Evolutionary conservation across 805 yeast species (phyloP).

Genomic region (Kazachstania africana): DNA sequence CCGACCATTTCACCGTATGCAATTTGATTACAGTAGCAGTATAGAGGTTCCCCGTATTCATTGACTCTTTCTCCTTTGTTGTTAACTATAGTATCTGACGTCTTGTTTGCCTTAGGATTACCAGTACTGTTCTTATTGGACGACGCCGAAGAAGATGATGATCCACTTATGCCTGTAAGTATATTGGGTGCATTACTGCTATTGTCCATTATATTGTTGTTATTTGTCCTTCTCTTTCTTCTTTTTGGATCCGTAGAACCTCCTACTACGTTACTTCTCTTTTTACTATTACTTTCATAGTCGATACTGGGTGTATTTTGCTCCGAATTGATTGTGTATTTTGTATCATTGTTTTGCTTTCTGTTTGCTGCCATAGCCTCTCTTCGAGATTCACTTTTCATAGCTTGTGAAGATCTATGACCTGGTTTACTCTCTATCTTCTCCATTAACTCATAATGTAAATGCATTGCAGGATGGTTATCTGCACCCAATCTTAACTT

Average conservation of each 20-base stretch:
- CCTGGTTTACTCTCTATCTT: constrained; percentile 17
- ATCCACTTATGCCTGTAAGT: neutral
- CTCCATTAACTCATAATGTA: constrained; percentile 27
- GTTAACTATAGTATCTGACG: constrained; percentile 1
- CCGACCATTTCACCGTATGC: constrained; percentile 99
- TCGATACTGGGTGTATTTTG: constrained; percentile 5
- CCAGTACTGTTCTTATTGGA: neutral
- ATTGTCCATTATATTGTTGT: neutral
- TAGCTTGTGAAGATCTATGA: constrained; percentile 51
- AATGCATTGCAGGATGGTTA: constrained; percentile 79
- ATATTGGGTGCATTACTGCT: constrained; percentile 3
- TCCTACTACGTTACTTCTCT: neutral
- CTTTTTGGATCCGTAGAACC: constrained; percentile 1
- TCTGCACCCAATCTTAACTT: constrained; percentile 63
- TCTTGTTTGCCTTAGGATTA: constrained; percentile 1
- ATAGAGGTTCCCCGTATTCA: constrained; percentile 59
- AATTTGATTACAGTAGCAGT: constrained; percentile 93
- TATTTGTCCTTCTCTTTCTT: constrained; percentile 6
- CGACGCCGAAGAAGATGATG: neutral
- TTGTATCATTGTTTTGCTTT: constrained; percentile 15
- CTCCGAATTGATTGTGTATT: constrained; percentile 10
- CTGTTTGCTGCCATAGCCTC: constrained; percentile 84
- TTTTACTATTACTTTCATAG: neutral
- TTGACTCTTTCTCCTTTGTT: constrained; percentile 12
- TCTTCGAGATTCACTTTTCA: constrained; percentile 74